Conservation (phyloP, 75 land plant genomes). For the Larix kaempferi region DNA sequence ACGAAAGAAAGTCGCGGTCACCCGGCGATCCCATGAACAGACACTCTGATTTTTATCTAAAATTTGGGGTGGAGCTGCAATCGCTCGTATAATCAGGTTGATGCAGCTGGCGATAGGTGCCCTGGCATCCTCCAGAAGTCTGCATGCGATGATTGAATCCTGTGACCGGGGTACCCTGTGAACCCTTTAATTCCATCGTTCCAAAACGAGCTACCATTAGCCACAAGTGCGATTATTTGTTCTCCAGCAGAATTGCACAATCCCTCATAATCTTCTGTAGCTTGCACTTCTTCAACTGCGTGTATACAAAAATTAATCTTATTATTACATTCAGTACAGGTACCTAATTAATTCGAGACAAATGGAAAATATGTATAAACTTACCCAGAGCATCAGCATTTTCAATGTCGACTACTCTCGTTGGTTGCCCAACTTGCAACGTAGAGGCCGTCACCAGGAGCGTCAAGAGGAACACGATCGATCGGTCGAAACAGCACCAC, state of each 20-base stretch:
- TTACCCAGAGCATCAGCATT: background rate
- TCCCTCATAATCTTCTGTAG: background rate
- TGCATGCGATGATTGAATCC: constrained; percentile 5
- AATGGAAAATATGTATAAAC: background rate
- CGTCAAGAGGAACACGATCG: background rate
- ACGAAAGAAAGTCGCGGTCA: background rate
- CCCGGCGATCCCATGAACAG: background rate
- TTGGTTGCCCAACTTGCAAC: background rate
- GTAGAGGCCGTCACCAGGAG: background rate
- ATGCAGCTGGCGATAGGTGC: background rate
- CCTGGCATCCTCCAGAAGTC: background rate
- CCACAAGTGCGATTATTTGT: background rate
- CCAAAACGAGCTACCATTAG: background rate
- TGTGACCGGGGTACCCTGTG: background rate
- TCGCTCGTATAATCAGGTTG: background rate
- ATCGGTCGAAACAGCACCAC: background rate
- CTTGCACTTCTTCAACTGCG: background rate
- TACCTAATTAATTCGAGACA: no score
- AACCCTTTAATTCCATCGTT: background rate
- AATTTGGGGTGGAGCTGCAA: background rate
- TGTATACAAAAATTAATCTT: background rate
- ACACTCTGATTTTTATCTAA: background rate
- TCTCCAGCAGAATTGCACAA: background rate
- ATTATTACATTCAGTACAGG: no score
- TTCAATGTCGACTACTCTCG: background rate